A percentile compares a stretch with the other conserved stretches of the same genome.
Evolutionary conservation across 148 eudicot species (phyloP).

Genomic region (Rhododendron molle): DNA sequence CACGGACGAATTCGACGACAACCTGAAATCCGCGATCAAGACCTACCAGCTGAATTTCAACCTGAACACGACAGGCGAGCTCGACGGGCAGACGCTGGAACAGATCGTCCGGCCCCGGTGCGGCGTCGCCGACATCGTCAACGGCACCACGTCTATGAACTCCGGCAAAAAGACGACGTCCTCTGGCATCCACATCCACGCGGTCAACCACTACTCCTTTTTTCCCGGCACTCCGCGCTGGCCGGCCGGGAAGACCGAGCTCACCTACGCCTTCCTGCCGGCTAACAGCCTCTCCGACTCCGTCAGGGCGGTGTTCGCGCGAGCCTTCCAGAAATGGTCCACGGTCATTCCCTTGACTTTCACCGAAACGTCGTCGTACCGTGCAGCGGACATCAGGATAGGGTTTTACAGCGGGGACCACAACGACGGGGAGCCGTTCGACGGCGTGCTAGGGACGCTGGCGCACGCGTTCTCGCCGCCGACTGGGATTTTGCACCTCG

Average conservation of each 20-base stretch:
- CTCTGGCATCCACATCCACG: not conserved
- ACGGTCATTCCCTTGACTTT: conserved; percentile 35
- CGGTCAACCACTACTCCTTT: conserved; percentile 40
- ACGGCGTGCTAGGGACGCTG: conserved; percentile 34
- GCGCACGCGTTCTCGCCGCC: conserved; percentile 53
- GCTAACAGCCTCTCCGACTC: conserved; percentile 23
- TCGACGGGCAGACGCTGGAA: conserved; percentile 33
- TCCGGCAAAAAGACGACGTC: conserved; percentile 21
- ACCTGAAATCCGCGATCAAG: conserved; percentile 26
- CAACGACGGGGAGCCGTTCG: conserved; percentile 44
- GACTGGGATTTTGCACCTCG: conserved; percentile 30
- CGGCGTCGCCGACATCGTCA: conserved; percentile 43
- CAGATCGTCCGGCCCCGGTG: conserved; percentile 43
- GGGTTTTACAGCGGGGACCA: conserved; percentile 39
- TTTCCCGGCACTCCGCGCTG: conserved; percentile 43
- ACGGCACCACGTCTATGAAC: conserved; percentile 43
- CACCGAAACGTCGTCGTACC: conserved; percentile 15
- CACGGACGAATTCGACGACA: conserved; percentile 35
- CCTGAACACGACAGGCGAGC: conserved; percentile 42
- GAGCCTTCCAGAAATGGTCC: conserved; percentile 43
- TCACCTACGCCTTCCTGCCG: conserved; percentile 41
- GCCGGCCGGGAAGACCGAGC: conserved; percentile 21
- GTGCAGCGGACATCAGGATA: conserved; percentile 26
- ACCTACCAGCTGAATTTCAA: conserved; percentile 48
- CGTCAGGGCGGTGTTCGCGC: conserved; percentile 25